Evolutionary conservation across 495 filamentous ascomycete genomes (phyloP), one percentile per base, ranked within the genome.

Genomic region (Lindgomyces ingoldianus): DNA sequence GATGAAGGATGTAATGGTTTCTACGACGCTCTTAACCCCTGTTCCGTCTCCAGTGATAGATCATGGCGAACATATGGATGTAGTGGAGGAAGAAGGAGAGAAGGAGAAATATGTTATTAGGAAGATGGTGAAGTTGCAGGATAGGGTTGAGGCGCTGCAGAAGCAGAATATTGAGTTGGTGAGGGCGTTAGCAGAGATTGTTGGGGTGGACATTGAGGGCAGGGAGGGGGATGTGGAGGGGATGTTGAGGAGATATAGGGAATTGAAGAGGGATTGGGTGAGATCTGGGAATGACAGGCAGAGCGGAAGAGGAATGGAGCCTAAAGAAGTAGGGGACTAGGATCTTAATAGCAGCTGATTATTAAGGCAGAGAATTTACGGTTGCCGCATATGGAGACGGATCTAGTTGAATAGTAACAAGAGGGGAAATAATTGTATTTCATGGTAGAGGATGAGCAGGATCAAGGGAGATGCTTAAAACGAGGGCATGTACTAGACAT

Each of bases 211-310:
- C 21, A 18, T 14, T 59, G 11, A 65, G 61, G 42, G 60, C 60
- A 4, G 64, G 26, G 30, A 69, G 46, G 47, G 69, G 60, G 56
- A 49, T 14, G 27, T 19, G 9, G 56, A 29, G 8, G 33, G 6
- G 33, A 39, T 39, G 14, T 14, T 39, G 33, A 39, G 14, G 6
- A 39, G 14, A 14, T 39, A 39, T 39, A 14, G 14, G 33, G 33
- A 39, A 14, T 6, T 14, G 14, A 39, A 39, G 33, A 14, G 33
- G 33, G 6, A 6, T 39, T 6, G 33, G 33, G 33, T 39, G 6
- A 39, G 14, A 14, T 39, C 6, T 39, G 14, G 33, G 33, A 14
- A 39, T 39, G 6, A 6, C n/a, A n/a, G n/a, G n/a, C n/a, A n/a
- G n/a, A n/a, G n/a, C n/a, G n/a, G n/a, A n/a, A n/a, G n/a, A n/a